Evolutionary conservation across 305 asterid species (phyloP).

Genomic region (Salvia sclarea): DNA sequence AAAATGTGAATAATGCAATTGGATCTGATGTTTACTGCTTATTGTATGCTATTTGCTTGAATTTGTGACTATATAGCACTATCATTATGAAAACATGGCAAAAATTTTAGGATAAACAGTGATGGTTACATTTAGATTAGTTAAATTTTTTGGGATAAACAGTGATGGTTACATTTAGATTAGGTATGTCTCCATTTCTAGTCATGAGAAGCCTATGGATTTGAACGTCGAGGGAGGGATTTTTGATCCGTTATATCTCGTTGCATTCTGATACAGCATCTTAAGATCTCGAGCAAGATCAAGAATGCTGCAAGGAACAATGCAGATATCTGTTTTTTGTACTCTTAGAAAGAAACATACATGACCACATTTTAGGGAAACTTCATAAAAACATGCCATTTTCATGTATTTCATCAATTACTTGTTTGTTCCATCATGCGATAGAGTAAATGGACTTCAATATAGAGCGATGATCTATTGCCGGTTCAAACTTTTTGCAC

Average conservation of each 20-base stretch:
- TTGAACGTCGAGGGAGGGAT: neutral
- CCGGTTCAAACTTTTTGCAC: neutral
- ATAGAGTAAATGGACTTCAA: neutral
- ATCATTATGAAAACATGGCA: neutral
- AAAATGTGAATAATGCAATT: neutral
- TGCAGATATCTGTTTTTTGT: neutral
- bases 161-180: neutral
- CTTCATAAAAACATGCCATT: neutral
- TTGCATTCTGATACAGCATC: neutral
- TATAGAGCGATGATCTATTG: neutral
- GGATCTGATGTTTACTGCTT: neutral
- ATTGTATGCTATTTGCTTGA: neutral
- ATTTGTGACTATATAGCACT: no score
- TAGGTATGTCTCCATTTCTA: neutral
- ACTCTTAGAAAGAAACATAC: no score
- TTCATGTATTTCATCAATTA: neutral
- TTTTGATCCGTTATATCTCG: neutral
- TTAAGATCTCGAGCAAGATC: neutral
- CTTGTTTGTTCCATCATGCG: neutral
- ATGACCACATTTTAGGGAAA: neutral
- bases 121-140: constrained; percentile 1
- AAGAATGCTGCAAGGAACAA: neutral
- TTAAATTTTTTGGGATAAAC: no score
- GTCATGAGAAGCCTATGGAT: neutral
- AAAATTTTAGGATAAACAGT: neutral